Evolutionary conservation across 1,284 basidiomycete species (phyloP), one percentile per base, ranked within the genome.

Genomic region (Flammula alnicola): DNA sequence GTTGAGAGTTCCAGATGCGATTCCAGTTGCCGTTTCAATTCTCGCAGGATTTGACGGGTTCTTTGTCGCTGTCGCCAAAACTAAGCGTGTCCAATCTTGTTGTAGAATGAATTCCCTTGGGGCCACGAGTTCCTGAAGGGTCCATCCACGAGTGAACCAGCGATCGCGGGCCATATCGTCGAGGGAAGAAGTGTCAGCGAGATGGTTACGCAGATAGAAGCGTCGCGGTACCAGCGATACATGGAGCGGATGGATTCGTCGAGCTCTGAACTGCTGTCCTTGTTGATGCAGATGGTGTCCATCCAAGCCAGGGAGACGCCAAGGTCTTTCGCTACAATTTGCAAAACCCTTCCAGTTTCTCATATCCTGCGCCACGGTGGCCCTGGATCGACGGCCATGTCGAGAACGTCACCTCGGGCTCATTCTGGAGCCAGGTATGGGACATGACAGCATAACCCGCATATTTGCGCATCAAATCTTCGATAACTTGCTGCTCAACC

Each of bases 101-200:
- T 40, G 12, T 40, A 40, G 14, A 40, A 40, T 40, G 22, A 40
- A 27, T 27, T 40, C 29, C 14, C 29, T n/a, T 11, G 38, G 38
- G 4, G 38, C 38, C n/a, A 40, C 14, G 19, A 40, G 38, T 26
- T 40, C 38, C 14, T 40, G 38, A 14, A 40, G 25, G 7, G 38
- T 40, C 38, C 38, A 40, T 11, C 38, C 38, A n/a, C 38, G 38
- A 6, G 38, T 40, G 25, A 40, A 40, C 38, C 38, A 40, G 25
- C 38, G 38, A 26, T 40, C 38, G 8, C 17, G 26, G 16, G 16
- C 25, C 38, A 40, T 40, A 14, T 40, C 38, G 16, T 3, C 9
- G 16, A 40, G 17, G 7, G 38, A 26, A 14, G 38, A 14, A 16
- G 38, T 40, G 25, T 40, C 38, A 9, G 38, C 38, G 14, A 40